A percentile compares a stretch with the other conserved stretches of the same genome.
Evolutionary conservation across 805 yeast species (phyloP).

Genomic region (Cyberlindnera mrakii): DNA sequence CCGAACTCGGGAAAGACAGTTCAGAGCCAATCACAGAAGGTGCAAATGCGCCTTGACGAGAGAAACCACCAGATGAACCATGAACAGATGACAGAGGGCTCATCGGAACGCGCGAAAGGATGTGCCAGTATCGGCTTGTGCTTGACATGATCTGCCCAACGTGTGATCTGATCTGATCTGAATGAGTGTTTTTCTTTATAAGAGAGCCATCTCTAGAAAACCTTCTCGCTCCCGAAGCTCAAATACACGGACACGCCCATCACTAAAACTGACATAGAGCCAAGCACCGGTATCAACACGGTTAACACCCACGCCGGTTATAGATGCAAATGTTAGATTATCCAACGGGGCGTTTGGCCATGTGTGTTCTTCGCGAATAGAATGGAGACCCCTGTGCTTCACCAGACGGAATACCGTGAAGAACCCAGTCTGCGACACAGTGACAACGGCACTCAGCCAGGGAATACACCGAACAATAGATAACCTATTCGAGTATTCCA

Average conservation of each 20-base stretch:
- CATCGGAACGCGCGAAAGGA: no score
- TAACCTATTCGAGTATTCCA: constrained; percentile 20
- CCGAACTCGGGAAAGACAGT: not conserved
- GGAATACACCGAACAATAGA: constrained; percentile 31
- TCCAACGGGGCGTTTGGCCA: not conserved
- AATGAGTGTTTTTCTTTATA: no score
- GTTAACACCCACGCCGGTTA: not conserved
- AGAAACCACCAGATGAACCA: no score
- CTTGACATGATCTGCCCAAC: no score
- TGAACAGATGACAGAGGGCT: no score
- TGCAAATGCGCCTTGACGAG: no score
- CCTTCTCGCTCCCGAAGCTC: not conserved
- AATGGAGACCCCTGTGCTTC: constrained; percentile 33
- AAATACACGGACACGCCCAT: not conserved
- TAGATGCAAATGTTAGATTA: not conserved
- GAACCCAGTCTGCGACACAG: constrained; percentile 39
- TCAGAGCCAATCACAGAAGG: no score
- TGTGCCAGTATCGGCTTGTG: no score
- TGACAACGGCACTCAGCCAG: constrained; percentile 33
- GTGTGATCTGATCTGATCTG: no score
- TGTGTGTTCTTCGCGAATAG: constrained; percentile 35
- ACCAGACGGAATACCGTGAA: constrained; percentile 37
- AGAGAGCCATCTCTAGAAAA: no score
- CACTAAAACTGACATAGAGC: not conserved
- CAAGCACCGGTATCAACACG: not conserved